Percentiles rank a stretch among this genome's conserved stretches.
These are phyloP conservation scores for Pleurotus tuber-regium DNA, from an alignment of 768 basidiomycete species.

Conservation along the genomic window DNA sequence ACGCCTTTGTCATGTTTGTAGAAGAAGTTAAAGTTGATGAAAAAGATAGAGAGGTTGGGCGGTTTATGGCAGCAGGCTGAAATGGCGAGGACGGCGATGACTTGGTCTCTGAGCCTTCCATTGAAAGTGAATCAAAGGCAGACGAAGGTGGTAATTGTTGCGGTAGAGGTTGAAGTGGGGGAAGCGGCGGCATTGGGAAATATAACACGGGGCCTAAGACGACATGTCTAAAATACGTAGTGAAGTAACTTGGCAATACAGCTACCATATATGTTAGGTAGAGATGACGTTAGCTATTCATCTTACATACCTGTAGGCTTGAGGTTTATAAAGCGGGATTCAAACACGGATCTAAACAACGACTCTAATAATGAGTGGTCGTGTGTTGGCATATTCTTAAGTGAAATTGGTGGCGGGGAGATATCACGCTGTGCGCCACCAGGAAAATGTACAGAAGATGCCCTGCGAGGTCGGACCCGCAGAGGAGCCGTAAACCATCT, in stretches of 20 bases:
- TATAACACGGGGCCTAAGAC: conserved; percentile 56
- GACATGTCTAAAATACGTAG: conserved; percentile 68
- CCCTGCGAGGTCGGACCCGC: conserved; percentile 46
- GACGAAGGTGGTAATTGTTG: conserved; percentile 41
- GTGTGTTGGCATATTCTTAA: conserved; percentile 39
- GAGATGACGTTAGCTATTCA: conserved; percentile 5
- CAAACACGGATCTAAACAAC: conserved; percentile 63
- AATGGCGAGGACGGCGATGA: conserved; percentile 27
- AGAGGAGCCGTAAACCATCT: conserved; percentile 77
- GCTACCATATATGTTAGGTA: conserved; percentile 34
- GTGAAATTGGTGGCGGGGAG: conserved; percentile 31
- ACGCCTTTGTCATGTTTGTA: conserved; percentile 24
- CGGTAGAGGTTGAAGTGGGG: conserved; percentile 57
- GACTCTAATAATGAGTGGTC: conserved; percentile 72
- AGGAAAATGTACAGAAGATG: conserved; percentile 50
- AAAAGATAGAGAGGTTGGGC: conserved; percentile 50
- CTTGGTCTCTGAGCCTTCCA: conserved; percentile 32
- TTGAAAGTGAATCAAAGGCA: conserved; percentile 29
- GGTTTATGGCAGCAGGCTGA: conserved; percentile 17
- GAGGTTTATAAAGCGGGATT: conserved; percentile 69
- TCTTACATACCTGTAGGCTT: conserved; percentile 61
- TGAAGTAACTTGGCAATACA: conserved; percentile 66
- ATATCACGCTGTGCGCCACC: conserved; percentile 38
- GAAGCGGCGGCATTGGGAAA: conserved; percentile 69
- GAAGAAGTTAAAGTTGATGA: conserved; percentile 46